Evolutionary conservation across 768 basidiomycete species (phyloP).

Genomic region (Termitomyces sp.): DNA sequence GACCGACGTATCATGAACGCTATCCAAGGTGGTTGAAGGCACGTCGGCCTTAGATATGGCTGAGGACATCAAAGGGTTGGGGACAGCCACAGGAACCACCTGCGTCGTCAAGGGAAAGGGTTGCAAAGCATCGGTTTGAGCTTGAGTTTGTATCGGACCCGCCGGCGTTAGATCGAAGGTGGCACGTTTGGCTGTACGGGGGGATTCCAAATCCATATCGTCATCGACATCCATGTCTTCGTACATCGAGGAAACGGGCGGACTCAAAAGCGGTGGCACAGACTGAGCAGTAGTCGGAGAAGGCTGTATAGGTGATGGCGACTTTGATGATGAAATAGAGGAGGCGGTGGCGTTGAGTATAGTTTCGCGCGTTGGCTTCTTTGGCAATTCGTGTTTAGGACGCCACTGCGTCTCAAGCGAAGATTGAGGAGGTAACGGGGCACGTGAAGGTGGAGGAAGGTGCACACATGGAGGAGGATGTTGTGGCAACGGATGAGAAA

Average conservation of each 20-base stretch:
- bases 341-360: constrained; percentile 12
- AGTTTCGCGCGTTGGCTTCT: constrained; percentile 4
- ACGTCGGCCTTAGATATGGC: neutral
- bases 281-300: neutral
- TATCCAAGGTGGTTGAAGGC: neutral
- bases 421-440: constrained; percentile 14
- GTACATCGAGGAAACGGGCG: neutral
- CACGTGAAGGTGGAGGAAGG: neutral
- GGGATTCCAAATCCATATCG: constrained; percentile 33
- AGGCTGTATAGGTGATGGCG: constrained; percentile 5
- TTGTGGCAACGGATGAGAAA: constrained; percentile 7
- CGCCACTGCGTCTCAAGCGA: constrained; percentile 17
- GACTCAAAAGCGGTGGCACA: neutral
- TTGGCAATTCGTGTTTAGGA: constrained; percentile 11
- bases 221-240: constrained; percentile 26
- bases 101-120: neutral
- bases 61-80: neutral
- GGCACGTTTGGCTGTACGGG: constrained; percentile 10
- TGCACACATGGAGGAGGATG: neutral
- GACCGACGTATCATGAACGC: neutral
- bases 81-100: neutral
- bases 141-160: neutral
- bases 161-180: constrained; percentile 3
- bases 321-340: constrained; percentile 10
- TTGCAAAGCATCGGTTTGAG: neutral